Percentiles rank a stretch among this genome's conserved stretches.
phyloP scores from a whole-genome alignment of 805 yeast species.

The Monosporozyma unispora region DNA sequence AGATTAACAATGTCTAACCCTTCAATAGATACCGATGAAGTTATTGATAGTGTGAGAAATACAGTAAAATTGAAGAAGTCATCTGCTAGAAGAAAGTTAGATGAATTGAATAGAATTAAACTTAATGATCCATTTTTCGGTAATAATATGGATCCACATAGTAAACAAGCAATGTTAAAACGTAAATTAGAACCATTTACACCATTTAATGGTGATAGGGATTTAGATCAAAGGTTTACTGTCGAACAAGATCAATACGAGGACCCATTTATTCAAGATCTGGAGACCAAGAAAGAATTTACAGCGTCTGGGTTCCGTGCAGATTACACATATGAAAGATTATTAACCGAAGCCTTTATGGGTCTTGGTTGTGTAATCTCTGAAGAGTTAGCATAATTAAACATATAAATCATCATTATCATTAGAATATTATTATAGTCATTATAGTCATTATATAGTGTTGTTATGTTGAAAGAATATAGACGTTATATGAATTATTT shows the following conservation, averaged over 20 bases:
- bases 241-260: constrained; percentile 37
- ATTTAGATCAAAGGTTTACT: constrained; percentile 42
- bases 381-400: constrained; percentile 35
- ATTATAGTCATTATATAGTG: not conserved
- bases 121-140: constrained; percentile 31
- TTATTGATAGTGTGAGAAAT: constrained; percentile 43
- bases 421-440: not conserved
- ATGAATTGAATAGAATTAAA: constrained; percentile 33
- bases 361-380: constrained; percentile 80
- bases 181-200: constrained; percentile 55
- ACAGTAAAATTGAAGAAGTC: constrained; percentile 51
- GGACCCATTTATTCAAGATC: constrained; percentile 54
- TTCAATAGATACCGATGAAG: constrained; percentile 37
- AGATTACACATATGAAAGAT: constrained; percentile 59
- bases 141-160: constrained; percentile 9
- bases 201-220: constrained; percentile 88
- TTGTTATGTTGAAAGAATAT: not conserved
- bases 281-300: constrained; percentile 51
- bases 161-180: constrained; percentile 7
- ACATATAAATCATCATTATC: not conserved
- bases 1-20: constrained; percentile 33
- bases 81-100: constrained; percentile 48
- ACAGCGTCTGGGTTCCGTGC: constrained; percentile 82
- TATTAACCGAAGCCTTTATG: constrained; percentile 79
- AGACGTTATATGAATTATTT: not conserved